A percentile compares a stretch with the other conserved stretches of the same genome.
Conservation (phyloP, 495 filamentous ascomycete genomes). For the Xylaria nigripes region DNA sequence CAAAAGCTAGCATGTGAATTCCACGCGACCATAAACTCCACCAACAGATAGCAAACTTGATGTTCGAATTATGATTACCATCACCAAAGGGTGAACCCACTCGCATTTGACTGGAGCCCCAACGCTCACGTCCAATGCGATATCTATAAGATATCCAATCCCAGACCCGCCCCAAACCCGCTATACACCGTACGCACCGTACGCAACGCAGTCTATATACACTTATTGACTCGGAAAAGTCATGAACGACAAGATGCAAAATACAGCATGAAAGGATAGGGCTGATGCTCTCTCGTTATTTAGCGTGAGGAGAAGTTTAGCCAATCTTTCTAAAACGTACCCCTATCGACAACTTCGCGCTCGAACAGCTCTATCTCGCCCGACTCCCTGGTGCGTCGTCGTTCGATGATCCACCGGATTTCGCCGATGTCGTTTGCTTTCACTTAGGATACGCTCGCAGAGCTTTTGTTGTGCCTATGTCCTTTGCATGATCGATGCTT, state of each 20-base stretch:
- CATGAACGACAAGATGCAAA: too few species aligned
- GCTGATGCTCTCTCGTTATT: neutral
- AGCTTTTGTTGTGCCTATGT: conserved; percentile 41
- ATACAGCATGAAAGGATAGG: too few species aligned
- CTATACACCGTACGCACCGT: neutral
- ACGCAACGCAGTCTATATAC: conserved; percentile 1
- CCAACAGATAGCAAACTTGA: too few species aligned
- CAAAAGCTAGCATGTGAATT: too few species aligned
- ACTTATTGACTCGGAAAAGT: neutral
- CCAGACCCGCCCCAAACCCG: neutral
- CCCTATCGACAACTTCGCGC: conserved; percentile 28
- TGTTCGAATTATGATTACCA: too few species aligned
- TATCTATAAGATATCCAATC: neutral
- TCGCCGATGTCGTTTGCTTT: conserved; percentile 43
- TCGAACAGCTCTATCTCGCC: conserved; percentile 43
- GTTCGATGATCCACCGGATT: conserved; percentile 49
- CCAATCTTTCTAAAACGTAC: conserved; percentile 20
- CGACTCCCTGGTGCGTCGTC: conserved; percentile 43
- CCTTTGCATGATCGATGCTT: conserved; percentile 28
- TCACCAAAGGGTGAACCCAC: neutral
- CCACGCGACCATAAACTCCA: too few species aligned
- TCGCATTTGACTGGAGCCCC: neutral
- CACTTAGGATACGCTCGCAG: conserved; percentile 51
- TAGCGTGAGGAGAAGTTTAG: too few species aligned
- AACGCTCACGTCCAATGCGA: conserved; percentile 2